phyloP scores from a whole-genome alignment of 805 yeast genomes.

The Wickerhamiella siamensis region DNA sequence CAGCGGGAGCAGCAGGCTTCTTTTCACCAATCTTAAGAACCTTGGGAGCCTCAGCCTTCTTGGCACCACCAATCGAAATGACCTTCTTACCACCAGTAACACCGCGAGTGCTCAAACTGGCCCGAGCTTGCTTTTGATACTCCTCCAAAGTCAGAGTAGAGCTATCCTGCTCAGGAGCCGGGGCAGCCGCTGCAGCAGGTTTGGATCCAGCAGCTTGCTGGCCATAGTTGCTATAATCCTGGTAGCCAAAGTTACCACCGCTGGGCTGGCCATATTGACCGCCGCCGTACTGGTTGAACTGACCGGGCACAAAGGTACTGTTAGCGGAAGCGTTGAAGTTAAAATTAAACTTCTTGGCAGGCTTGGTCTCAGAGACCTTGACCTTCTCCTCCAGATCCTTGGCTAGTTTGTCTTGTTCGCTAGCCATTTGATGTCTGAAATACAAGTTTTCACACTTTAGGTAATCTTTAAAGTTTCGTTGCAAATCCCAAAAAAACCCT shows the following conservation, averaged over 20 bases:
- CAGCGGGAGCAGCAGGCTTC: neutral
- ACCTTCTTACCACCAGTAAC: slow-evolving; percentile 15
- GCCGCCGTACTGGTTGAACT: slow-evolving; percentile 5
- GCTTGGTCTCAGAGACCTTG: slow-evolving; percentile 13
- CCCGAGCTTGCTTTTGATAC: slow-evolving; percentile 15
- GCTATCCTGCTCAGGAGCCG: slow-evolving; percentile 6
- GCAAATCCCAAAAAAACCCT: too few relatives aligned
- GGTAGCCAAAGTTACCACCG: slow-evolving; percentile 12
- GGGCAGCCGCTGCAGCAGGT: slow-evolving; percentile 3
- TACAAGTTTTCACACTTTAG: neutral
- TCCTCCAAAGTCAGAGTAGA: slow-evolving; percentile 17
- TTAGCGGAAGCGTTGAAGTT: slow-evolving; percentile 15
- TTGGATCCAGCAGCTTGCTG: slow-evolving; percentile 11
- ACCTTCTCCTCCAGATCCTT: slow-evolving; percentile 20
- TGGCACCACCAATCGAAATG: slow-evolving; percentile 11
- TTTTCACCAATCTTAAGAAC: slow-evolving; percentile 2
- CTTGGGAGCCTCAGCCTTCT: slow-evolving; percentile 3
- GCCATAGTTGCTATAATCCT: slow-evolving; percentile 18
- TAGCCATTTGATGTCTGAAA: neutral
- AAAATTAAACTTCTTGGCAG: slow-evolving; percentile 15
- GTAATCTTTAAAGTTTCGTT: too few relatives aligned
- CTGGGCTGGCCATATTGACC: slow-evolving; percentile 4
- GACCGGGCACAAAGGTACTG: slow-evolving; percentile 12
- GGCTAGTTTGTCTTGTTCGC: slow-evolving; percentile 18
- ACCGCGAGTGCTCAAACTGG: slow-evolving; percentile 17